Conservation (phyloP, 2,329 filamentous ascomycete genomes). For the Arthroderma sp. region DNA sequence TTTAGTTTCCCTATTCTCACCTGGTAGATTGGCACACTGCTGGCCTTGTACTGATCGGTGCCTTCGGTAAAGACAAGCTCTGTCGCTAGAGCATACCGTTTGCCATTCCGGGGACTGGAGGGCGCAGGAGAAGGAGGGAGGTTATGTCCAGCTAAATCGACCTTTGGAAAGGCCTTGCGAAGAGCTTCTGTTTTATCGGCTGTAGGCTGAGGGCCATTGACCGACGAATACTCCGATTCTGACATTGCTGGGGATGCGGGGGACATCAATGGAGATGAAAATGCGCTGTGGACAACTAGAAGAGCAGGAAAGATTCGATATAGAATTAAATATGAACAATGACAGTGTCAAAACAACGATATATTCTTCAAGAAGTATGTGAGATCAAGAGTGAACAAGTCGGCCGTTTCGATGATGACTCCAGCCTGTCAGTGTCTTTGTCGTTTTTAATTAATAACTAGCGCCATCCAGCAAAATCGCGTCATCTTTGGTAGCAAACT, state of each 20-base stretch:
- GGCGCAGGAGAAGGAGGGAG: conserved; percentile 85
- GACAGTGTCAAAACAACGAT: not conserved
- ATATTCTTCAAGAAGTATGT: too few species aligned
- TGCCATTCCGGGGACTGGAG: conserved; percentile 73
- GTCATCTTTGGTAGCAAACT: too few species aligned
- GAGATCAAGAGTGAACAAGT: too few species aligned
- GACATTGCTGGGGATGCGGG: conserved; percentile 8
- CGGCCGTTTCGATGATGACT: too few species aligned
- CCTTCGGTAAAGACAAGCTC: conserved; percentile 93
- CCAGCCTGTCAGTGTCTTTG: too few species aligned
- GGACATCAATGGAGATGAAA: too few species aligned
- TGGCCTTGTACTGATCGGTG: conserved; percentile 93
- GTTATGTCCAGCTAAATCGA: conserved; percentile 72
- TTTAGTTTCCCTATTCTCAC: conserved; percentile 22
- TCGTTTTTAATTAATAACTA: too few species aligned
- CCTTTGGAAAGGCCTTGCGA: conserved; percentile 41
- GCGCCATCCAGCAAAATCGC: too few species aligned
- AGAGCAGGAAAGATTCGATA: not conserved
- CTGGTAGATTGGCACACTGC: conserved; percentile 94
- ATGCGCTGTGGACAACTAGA: too few species aligned
- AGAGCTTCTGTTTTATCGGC: conserved; percentile 5
- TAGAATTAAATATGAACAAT: not conserved
- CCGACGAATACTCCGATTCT: conserved; percentile 2
- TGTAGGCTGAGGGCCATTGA: conserved; percentile 1
- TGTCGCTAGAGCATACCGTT: conserved; percentile 85